Conservation (phyloP, 202 grass and related monocot genomes). For the Panicum virgatum region DNA sequence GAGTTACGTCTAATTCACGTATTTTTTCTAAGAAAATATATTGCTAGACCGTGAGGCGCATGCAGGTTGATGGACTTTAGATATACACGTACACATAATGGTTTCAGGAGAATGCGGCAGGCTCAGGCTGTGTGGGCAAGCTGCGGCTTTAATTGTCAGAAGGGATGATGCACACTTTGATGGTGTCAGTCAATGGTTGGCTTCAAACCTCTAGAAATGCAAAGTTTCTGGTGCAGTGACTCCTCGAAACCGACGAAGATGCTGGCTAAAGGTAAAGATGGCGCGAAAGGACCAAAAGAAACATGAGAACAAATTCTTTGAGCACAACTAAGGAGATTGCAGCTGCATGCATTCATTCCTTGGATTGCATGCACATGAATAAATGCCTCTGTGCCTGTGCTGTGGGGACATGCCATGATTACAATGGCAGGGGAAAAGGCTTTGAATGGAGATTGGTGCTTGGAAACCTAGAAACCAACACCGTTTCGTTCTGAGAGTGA, state of each 20-base stretch:
- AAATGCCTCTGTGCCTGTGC: constrained; percentile 45
- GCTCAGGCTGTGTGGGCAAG: not conserved
- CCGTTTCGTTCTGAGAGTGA: not conserved
- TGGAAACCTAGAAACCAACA: constrained; percentile 62
- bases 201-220: constrained; percentile 76
- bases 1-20: too few species aligned
- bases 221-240: constrained; percentile 52
- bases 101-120: constrained; percentile 23
- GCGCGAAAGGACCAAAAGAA: constrained; percentile 46
- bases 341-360: constrained; percentile 34
- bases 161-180: constrained; percentile 43
- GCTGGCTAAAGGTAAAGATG: constrained; percentile 55
- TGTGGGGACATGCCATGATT: constrained; percentile 62
- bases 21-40: not conserved
- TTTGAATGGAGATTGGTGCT: constrained; percentile 65
- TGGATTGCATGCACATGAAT: constrained; percentile 41
- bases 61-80: not conserved
- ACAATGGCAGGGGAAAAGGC: constrained; percentile 50
- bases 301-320: constrained; percentile 69
- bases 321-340: constrained; percentile 75
- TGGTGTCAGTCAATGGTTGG: constrained; percentile 68
- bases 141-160: constrained; percentile 36
- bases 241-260: constrained; percentile 49
- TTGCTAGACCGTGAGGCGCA: not conserved
- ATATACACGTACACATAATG: not conserved